Percentiles rank a stretch among this genome's conserved stretches.
Conservation (phyloP, 2,329 filamentous ascomycete genomes). For the Sphaerulina vaccinii region DNA sequence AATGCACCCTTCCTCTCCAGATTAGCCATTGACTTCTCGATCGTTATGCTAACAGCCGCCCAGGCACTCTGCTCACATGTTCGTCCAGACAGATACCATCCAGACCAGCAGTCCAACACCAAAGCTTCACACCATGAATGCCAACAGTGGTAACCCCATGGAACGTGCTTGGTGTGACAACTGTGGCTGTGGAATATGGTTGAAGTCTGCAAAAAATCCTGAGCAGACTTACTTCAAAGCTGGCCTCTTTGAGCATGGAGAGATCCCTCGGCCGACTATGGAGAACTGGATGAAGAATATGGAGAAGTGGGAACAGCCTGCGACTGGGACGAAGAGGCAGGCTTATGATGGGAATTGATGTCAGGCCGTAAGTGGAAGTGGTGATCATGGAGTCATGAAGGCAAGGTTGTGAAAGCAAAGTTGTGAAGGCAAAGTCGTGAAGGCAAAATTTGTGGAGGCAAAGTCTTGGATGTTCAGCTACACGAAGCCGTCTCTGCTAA, state of each 20-base stretch:
- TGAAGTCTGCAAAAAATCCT: not conserved
- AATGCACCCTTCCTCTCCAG: not conserved
- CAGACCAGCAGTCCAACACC: not conserved
- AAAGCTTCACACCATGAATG: conserved; percentile 10
- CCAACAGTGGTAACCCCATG: conserved; percentile 13
- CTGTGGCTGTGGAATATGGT: conserved; percentile 18
- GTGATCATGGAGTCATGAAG: too few relatives aligned
- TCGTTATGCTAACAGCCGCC: too few relatives aligned
- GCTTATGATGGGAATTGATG: conserved; percentile 18
- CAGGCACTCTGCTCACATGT: conserved; percentile 15
- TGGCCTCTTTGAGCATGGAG: conserved; percentile 7
- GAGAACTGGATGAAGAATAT: conserved; percentile 22
- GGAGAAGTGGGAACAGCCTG: conserved; percentile 13
- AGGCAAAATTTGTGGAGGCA: too few relatives aligned
- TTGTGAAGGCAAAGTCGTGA: too few relatives aligned
- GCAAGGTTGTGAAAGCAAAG: too few relatives aligned
- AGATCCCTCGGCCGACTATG: conserved; percentile 16
- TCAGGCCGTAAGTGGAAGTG: too few relatives aligned
- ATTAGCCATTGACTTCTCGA: too few relatives aligned
- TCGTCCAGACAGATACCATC: conserved; percentile 11
- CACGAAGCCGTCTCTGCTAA: too few relatives aligned
- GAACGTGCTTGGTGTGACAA: conserved; percentile 12
- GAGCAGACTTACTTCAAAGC: conserved; percentile 14
- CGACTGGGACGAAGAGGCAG: conserved; percentile 11
- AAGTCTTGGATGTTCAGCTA: too few relatives aligned